A percentile compares a stretch with the other conserved stretches of the same genome.
Evolutionary conservation across 1,284 basidiomycete species (phyloP).

Genomic region (Sporisorium scitamineum): DNA sequence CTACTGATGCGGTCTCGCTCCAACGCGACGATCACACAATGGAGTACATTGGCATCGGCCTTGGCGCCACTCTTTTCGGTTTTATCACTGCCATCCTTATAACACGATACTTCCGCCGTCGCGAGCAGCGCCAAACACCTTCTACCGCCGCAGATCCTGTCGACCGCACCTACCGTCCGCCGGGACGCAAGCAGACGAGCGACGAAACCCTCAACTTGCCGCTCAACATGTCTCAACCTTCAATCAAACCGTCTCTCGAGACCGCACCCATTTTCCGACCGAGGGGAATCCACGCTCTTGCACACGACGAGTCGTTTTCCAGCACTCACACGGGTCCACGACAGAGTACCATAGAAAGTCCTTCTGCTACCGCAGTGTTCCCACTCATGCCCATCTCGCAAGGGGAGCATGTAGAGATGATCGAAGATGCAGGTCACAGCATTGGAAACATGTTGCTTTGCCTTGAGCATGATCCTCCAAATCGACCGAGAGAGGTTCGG

Average conservation of each 20-base stretch:
- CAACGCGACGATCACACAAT: slow-evolving; percentile 4
- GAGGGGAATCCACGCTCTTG: slow-evolving; percentile 13
- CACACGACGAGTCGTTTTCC: slow-evolving; percentile 12
- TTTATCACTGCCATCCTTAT: slow-evolving; percentile 8
- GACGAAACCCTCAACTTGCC: slow-evolving; percentile 10
- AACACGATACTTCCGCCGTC: neutral
- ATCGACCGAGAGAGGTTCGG: neutral
- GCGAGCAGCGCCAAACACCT: neutral
- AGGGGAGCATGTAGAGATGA: neutral
- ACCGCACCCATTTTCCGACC: slow-evolving; percentile 7
- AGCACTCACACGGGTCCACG: neutral
- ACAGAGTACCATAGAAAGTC: slow-evolving; percentile 6
- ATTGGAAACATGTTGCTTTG: slow-evolving; percentile 15
- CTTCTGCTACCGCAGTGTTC: slow-evolving; percentile 1
- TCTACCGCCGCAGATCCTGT: neutral
- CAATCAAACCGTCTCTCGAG: neutral
- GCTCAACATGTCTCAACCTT: slow-evolving; percentile 11
- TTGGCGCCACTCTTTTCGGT: slow-evolving; percentile 11
- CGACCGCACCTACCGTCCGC: slow-evolving; percentile 13
- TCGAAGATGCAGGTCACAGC: slow-evolving; percentile 6
- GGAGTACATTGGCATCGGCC: slow-evolving; percentile 22
- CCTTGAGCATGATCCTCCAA: neutral
- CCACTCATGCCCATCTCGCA: slow-evolving; percentile 10
- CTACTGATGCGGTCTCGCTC: neutral
- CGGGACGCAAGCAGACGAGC: slow-evolving; percentile 1